These are phyloP conservation scores for Cymodocea nodosa DNA, from an alignment of 116 monocot species.

Conservation along the genomic window DNA sequence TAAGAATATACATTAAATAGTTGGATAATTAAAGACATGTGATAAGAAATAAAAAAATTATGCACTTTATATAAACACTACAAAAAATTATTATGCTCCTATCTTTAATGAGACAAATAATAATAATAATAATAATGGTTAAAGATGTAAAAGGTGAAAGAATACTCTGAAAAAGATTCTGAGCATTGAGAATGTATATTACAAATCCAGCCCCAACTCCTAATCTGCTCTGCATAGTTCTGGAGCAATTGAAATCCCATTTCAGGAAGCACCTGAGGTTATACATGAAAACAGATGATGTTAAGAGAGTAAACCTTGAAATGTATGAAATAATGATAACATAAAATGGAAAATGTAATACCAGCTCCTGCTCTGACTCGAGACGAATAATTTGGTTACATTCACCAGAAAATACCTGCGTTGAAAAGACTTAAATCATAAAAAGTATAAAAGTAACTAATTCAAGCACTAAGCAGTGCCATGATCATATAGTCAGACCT, in stretches of 20 bases:
- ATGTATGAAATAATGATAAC: background rate
- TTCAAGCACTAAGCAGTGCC: background rate
- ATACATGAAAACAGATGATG: background rate
- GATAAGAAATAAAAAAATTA: background rate
- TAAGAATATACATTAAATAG: background rate
- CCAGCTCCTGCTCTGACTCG: conserved; percentile 65
- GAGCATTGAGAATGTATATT: conserved; percentile 24
- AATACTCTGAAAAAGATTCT: conserved; percentile 57
- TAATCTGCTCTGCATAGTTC: conserved; percentile 63
- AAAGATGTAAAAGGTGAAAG: conserved; percentile 4
- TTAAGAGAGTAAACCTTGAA: background rate
- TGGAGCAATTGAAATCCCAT: conserved; percentile 70
- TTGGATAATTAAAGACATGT: background rate
- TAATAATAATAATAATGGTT: background rate
- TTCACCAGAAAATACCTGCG: conserved; percentile 74
- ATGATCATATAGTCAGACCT: conserved; percentile 33
- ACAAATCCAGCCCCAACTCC: conserved; percentile 92
- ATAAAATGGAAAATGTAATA: conserved; percentile 14
- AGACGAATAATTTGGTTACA: conserved; percentile 41
- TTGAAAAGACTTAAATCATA: conserved; percentile 1
- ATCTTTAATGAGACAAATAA: background rate
- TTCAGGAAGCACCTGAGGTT: conserved; percentile 69
- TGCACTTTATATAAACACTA: background rate
- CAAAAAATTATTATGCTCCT: background rate
- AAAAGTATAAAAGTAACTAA: conserved; percentile 3